Conservation (phyloP, 306 rosid genomes). For the Cucurbita maxima region DNA sequence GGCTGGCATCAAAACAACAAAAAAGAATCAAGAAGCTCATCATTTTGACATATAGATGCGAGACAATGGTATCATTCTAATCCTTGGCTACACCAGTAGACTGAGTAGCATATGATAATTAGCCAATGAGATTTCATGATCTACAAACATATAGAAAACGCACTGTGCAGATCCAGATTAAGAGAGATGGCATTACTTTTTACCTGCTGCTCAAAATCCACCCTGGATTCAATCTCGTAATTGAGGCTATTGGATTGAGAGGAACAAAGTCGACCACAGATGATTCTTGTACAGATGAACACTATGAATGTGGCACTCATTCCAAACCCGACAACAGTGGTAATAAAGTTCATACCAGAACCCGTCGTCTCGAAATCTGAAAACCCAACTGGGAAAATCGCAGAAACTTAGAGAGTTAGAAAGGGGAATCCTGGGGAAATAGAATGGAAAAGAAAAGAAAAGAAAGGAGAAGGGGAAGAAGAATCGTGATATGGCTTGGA, state of each 20-base stretch:
- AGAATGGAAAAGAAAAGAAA: neutral
- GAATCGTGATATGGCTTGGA: conserved; percentile 42
- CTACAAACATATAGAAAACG: neutral
- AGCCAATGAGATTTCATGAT: neutral
- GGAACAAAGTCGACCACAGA: conserved; percentile 66
- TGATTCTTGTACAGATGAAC: conserved; percentile 84
- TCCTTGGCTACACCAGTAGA: neutral
- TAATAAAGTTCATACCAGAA: conserved; percentile 47
- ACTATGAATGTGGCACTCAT: conserved; percentile 91
- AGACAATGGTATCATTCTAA: neutral
- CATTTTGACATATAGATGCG: neutral
- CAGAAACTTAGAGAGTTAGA: neutral
- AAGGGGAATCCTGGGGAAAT: neutral
- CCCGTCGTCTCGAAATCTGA: conserved; percentile 21
- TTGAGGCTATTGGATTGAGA: conserved; percentile 30
- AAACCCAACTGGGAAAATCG: conserved; percentile 1
- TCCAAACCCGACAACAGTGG: conserved; percentile 78
- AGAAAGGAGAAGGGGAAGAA: neutral
- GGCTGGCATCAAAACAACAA: conserved; percentile 60
- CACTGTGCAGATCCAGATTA: neutral
- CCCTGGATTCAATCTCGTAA: conserved; percentile 48
- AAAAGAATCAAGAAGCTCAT: neutral
- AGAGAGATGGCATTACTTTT: neutral
- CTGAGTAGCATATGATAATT: neutral
- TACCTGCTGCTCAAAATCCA: conserved; percentile 78